These are phyloP conservation scores for Canavalia ensiformis DNA, from an alignment of 306 rosid genomes.

Conservation along the genomic window DNA sequence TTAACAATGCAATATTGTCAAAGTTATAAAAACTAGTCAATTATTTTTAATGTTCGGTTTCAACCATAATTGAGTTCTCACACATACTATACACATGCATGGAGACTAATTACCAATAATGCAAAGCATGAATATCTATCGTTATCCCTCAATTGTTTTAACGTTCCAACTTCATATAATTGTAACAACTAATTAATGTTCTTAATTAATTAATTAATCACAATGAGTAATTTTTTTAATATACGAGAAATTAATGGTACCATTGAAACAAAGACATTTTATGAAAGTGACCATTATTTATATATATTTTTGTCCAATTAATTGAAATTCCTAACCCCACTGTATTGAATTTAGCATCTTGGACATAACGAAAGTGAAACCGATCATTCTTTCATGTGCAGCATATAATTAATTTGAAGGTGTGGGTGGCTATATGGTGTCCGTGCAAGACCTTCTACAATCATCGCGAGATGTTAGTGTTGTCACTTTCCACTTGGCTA, in stretches of 20 bases:
- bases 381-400: background rate
- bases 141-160: too few relatives aligned
- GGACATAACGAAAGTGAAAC: background rate
- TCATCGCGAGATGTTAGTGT: conserved; percentile 6
- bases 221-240: too few relatives aligned
- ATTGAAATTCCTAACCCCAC: background rate
- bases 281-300: too few relatives aligned
- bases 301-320: background rate
- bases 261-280: background rate
- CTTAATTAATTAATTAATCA: too few relatives aligned
- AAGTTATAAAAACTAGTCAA: background rate
- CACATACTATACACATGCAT: too few relatives aligned
- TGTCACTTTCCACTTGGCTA: conserved; percentile 20
- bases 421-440: conserved; percentile 6
- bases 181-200: too few relatives aligned
- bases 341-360: background rate
- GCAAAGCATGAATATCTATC: background rate
- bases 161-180: too few relatives aligned
- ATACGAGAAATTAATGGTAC: too few relatives aligned
- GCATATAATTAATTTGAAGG: conserved; percentile 6
- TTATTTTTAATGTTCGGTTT: background rate
- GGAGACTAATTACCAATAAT: background rate
- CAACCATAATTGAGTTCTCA: background rate
- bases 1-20: background rate
- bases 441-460: conserved; percentile 36